phyloP scores from a whole-genome alignment of 441 rosid genomes.

The Manihot esculenta region DNA sequence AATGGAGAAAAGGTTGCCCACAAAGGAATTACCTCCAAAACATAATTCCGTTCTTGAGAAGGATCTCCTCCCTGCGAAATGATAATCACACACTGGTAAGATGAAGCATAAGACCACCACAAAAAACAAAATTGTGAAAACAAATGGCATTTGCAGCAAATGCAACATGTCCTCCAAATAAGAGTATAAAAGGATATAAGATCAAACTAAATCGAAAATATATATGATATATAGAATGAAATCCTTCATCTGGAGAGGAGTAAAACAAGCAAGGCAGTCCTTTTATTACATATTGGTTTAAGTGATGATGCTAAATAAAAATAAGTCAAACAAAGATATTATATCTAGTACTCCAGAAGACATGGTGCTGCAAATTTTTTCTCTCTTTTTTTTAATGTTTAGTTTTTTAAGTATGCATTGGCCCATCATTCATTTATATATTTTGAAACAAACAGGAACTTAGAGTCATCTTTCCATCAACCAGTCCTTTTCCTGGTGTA shows the following conservation, averaged over 20 bases:
- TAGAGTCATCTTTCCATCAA: neutral
- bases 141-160: neutral
- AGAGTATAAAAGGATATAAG: too few relatives aligned
- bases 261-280: too few relatives aligned
- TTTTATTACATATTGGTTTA: too few relatives aligned
- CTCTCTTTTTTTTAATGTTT: neutral
- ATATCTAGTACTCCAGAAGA: neutral
- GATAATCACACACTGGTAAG: neutral
- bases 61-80: conserved; percentile 73
- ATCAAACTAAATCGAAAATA: neutral
- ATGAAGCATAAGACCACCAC: neutral
- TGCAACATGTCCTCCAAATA: neutral
- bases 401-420: neutral
- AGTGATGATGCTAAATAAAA: too few relatives aligned
- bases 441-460: neutral
- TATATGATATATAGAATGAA: neutral
- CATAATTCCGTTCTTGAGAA: conserved; percentile 52
- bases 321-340: too few relatives aligned
- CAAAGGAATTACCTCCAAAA: conserved; percentile 53
- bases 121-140: neutral
- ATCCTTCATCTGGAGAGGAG: neutral
- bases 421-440: neutral
- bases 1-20: neutral
- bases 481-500: neutral
- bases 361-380: neutral